These are phyloP conservation scores for Phytophthora meadii DNA, from an alignment of 352 stramenopile species.

Conservation along the genomic window DNA sequence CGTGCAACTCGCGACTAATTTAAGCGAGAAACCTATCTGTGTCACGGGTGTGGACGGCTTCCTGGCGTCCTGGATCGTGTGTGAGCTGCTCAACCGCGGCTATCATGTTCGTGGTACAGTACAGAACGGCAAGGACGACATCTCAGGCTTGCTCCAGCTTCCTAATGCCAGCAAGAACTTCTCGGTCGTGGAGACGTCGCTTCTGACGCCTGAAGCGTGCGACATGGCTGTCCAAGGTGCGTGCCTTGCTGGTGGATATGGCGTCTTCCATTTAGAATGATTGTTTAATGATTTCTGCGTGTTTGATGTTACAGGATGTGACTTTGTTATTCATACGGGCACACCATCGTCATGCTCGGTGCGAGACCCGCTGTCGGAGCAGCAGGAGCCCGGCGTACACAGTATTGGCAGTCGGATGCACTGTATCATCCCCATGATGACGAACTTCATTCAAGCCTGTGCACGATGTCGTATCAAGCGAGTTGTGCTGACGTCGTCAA, in stretches of 20 bases:
- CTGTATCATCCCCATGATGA: conserved; percentile 93
- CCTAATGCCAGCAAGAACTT: conserved; percentile 83
- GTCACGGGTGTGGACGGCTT: conserved; percentile 90
- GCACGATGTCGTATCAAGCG: conserved; percentile 81
- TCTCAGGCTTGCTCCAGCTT: conserved; percentile 76
- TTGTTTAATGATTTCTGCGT: conserved; percentile 7
- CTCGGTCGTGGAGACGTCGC: conserved; percentile 86
- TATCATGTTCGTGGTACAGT: conserved; percentile 88
- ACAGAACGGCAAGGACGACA: conserved; percentile 87
- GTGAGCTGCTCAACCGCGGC: conserved; percentile 73
- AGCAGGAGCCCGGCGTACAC: conserved; percentile 85
- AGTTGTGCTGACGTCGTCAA: conserved; percentile 86
- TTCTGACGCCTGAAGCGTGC: conserved; percentile 87
- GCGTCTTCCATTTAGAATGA: conserved; percentile 1
- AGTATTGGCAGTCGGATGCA: conserved; percentile 91
- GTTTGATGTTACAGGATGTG: conserved; percentile 47
- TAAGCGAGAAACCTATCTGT: conserved; percentile 84
- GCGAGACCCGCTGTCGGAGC: conserved; percentile 84
- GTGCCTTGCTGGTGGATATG: conserved; percentile 4
- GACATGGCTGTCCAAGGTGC: conserved; percentile 86
- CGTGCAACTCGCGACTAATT: conserved; percentile 74
- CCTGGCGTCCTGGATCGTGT: conserved; percentile 86
- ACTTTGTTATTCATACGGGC: conserved; percentile 92
- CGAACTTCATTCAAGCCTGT: conserved; percentile 91
- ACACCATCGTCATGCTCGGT: conserved; percentile 89